A percentile compares a stretch with the other conserved stretches of the same genome.
phyloP scores from a whole-genome alignment of 2,329 filamentous ascomycete species.

The Tolypocladium amazonense region DNA sequence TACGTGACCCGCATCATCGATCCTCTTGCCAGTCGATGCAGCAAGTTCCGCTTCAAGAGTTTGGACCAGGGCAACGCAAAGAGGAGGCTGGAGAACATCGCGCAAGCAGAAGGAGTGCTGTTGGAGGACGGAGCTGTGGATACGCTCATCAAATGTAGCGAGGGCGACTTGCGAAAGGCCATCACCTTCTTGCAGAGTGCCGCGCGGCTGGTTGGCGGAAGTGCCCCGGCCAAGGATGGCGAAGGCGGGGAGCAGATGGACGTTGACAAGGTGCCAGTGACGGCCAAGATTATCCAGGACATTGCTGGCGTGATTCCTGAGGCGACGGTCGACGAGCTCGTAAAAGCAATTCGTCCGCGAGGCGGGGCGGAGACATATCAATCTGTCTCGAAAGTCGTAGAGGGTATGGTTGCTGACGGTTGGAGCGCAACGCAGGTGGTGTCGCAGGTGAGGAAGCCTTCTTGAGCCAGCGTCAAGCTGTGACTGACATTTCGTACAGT shows the following conservation, averaged over 20 bases:
- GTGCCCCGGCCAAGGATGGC: conserved; percentile 32
- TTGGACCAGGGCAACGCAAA: conserved; percentile 79
- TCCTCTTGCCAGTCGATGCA: conserved; percentile 83
- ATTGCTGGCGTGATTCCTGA: conserved; percentile 92
- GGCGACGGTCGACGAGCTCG: conserved; percentile 56
- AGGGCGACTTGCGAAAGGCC: conserved; percentile 90
- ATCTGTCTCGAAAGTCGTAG: conserved; percentile 66
- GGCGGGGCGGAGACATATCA: conserved; percentile 57
- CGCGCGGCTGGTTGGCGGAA: conserved; percentile 73
- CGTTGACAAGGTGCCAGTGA: conserved; percentile 50
- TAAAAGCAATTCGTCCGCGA: conserved; percentile 66
- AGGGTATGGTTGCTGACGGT: conserved; percentile 88
- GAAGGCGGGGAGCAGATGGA: conserved; percentile 54
- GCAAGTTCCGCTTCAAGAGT: conserved; percentile 96
- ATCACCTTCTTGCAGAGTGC: conserved; percentile 95
- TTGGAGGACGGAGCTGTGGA: conserved; percentile 74
- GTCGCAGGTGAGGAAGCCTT: conserved; percentile 47
- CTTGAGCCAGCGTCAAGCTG: conserved; percentile 1
- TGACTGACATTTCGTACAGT: conserved; percentile 27
- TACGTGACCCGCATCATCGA: conserved; percentile 98
- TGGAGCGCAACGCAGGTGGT: conserved; percentile 93
- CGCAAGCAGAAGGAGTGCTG: conserved; percentile 62
- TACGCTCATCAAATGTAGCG: conserved; percentile 74
- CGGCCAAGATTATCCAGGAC: conserved; percentile 75
- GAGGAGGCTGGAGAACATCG: conserved; percentile 72